Base-by-base conservation (phyloP, 305 asterid species). In the Striga hermonthica region DNA sequence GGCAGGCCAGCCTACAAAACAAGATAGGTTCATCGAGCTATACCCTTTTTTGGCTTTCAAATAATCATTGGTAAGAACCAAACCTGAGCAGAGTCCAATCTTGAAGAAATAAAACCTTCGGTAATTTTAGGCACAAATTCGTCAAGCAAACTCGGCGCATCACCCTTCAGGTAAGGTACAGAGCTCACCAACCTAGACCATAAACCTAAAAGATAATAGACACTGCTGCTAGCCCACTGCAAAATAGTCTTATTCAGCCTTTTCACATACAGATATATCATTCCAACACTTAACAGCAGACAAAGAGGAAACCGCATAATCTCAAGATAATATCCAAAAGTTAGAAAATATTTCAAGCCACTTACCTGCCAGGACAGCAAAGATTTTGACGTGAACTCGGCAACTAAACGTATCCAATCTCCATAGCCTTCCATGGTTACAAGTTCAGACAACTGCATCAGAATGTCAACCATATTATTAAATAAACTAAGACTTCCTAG, bases 171-270 rank as follows among this genome's bases (percentile, higher is more conserved):
- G 78, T 88, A 94, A 39, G 97, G 97, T 57, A 90, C 96, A 70
- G 99, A 86, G 65, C 93, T 85, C 75, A 90, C 99, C 84, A 94
- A 76, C 82, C 99, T 83, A 73, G 99, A 94, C 99, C 99, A 94
- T 74, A 94, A 80, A 75, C 99, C 99, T 69, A 94, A 79, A 62
- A 94, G 97, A 79, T 94, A 94, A 83, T 90, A 94, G 61, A 94
- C 95, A 57, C 99, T 94, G 86, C 87, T 83, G 79, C 99, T 94
- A 74, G 97, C 99, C 99, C 99, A 94, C 99, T 94, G 90, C 78
- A 86, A 73, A 54, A 66, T 54, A 28, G 35, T 8, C 34, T 34
- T 35, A n/a, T 68, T 73, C 64, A 76, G 64, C 52, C 70, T 60
- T 64, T 56, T 6, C 39, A 48, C 56, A 64, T 61, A 53, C 8